Conservation (phyloP, 2,329 filamentous ascomycete genomes). For the Colletotrichum nymphaeae region DNA sequence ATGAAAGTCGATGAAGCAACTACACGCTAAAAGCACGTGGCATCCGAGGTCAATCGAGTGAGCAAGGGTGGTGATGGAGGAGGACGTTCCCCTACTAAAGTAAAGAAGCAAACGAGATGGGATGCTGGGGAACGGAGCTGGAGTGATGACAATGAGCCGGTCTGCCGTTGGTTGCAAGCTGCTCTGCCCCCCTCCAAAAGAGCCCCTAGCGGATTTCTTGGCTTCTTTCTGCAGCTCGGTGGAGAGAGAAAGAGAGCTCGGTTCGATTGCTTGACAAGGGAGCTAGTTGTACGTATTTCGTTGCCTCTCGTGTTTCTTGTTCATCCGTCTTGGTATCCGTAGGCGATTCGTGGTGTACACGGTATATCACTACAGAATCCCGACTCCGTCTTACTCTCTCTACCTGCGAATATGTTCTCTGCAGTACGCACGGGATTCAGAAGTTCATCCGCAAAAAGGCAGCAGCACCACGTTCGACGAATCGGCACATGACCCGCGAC, state of each 20-base stretch:
- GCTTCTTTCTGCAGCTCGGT: slow-evolving; percentile 4
- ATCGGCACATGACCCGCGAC: background rate
- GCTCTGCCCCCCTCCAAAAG: background rate
- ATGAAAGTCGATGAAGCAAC: too few species aligned
- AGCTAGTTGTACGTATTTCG: background rate
- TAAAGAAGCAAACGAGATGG: background rate
- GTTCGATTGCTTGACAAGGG: slow-evolving; percentile 9
- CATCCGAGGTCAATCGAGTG: background rate
- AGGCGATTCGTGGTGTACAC: too few species aligned
- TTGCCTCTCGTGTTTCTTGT: too few species aligned
- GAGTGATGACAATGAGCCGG: slow-evolving; percentile 9
- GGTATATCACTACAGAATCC: background rate
- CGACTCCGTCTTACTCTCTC: background rate
- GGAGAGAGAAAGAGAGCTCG: background rate
- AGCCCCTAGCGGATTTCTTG: background rate
- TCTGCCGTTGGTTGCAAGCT: slow-evolving; percentile 7
- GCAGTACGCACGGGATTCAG: background rate
- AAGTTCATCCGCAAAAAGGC: background rate
- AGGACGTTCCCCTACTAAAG: background rate
- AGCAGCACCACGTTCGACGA: background rate
- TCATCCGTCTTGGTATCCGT: too few species aligned
- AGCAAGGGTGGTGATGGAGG: background rate
- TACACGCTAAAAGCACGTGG: background rate
- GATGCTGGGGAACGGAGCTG: background rate
- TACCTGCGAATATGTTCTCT: background rate